phyloP scores from a whole-genome alignment of 768 basidiomycete species.

The Neoboletus magnificus region DNA sequence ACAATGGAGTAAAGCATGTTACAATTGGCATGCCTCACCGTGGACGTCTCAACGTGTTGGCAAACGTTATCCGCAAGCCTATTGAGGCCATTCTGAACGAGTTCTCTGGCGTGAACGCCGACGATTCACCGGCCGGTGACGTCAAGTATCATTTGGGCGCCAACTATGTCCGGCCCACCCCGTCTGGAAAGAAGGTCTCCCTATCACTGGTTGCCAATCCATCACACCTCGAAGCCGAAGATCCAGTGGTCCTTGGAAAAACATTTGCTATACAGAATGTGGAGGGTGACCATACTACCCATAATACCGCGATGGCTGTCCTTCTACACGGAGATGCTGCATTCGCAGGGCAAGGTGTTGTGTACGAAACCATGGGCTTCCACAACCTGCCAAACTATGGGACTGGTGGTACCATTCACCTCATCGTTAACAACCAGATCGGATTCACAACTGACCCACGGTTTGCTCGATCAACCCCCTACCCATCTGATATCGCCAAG shows the following conservation, averaged over 20 bases:
- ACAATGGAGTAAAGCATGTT: conserved; percentile 91
- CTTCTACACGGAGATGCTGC: conserved; percentile 97
- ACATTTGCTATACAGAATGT: conserved; percentile 97
- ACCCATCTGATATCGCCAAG: conserved; percentile 97
- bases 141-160: conserved; percentile 99
- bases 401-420: conserved; percentile 95
- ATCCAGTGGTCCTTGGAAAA: conserved; percentile 98
- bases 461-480: conserved; percentile 95
- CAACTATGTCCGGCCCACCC: conserved; percentile 97
- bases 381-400: conserved; percentile 94
- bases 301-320: conserved; percentile 89
- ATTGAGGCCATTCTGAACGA: conserved; percentile 98
- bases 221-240: conserved; percentile 95
- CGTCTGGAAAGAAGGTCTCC: conserved; percentile 95
- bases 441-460: conserved; percentile 99
- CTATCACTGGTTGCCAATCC: conserved; percentile 98
- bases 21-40: conserved; percentile 99
- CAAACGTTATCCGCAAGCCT: conserved; percentile 98
- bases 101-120: conserved; percentile 74
- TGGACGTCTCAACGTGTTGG: conserved; percentile 95
- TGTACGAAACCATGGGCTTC: conserved; percentile 99
- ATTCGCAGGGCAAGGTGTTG: conserved; percentile 96
- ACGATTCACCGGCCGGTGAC: conserved; percentile 87
- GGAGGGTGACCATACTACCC: conserved; percentile 77
- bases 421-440: conserved; percentile 99